A percentile compares a stretch with the other conserved stretches of the same genome.
Conservation (phyloP, 768 basidiomycete species). For the Sporobolomyces pararoseus region DNA sequence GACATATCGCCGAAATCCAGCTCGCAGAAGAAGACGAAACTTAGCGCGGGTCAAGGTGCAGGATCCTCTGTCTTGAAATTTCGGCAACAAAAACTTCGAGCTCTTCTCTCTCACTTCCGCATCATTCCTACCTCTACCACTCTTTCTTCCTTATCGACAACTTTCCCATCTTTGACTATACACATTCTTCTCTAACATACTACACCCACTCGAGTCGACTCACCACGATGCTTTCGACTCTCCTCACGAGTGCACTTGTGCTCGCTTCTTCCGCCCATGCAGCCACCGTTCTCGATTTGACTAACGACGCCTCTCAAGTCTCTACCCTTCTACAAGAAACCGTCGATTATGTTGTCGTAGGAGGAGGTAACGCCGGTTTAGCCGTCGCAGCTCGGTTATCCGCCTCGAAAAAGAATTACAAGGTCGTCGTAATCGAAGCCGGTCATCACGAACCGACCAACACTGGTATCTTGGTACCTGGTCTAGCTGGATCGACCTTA, state of each 20-base stretch:
- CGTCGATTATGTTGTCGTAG: constrained; percentile 32
- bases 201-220: too few relatives aligned
- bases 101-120: background rate
- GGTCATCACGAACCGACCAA: constrained; percentile 40
- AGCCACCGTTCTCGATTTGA: constrained; percentile 1
- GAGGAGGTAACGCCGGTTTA: constrained; percentile 48
- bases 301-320: background rate
- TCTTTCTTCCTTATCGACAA: background rate
- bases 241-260: background rate
- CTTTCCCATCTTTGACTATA: background rate
- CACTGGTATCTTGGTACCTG: constrained; percentile 17
- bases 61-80: too few relatives aligned
- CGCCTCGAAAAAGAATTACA: constrained; percentile 49
- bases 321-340: background rate
- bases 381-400: constrained; percentile 54
- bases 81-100: too few relatives aligned
- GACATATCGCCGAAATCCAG: too few relatives aligned
- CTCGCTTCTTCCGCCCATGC: constrained; percentile 1
- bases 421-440: constrained; percentile 54
- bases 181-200: background rate
- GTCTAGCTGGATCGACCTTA: constrained; percentile 17
- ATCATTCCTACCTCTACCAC: background rate
- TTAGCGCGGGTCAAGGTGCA: too few relatives aligned
- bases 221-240: constrained; percentile 7
- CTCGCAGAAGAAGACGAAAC: too few relatives aligned